Percentiles rank a stretch among this genome's conserved stretches.
Conservation (phyloP, 768 basidiomycete genomes). For the Leccinum disarticulatum region DNA sequence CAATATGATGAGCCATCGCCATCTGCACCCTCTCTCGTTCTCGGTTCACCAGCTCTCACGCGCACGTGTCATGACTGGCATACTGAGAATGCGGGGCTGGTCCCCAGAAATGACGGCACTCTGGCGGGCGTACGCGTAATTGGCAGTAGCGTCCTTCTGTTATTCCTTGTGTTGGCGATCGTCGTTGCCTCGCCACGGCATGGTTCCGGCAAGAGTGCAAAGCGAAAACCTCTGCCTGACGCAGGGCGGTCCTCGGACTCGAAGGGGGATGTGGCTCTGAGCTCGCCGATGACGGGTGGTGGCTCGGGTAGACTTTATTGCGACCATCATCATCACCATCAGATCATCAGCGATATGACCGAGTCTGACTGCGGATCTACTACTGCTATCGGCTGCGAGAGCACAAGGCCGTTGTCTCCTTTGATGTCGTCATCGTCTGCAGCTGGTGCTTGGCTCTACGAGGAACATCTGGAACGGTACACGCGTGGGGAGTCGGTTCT, state of each 20-base stretch:
- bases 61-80: not conserved
- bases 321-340: not conserved
- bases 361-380: not conserved
- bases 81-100: not conserved
- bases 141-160: not conserved
- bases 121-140: not conserved
- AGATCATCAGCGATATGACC: not conserved
- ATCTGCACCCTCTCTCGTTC: not conserved
- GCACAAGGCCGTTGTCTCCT: not conserved
- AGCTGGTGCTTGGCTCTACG: conserved; percentile 7
- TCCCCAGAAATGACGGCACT: not conserved
- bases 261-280: not conserved
- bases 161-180: not conserved
- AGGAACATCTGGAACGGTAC: not conserved
- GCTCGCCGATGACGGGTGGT: not conserved
- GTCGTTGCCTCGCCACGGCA: not conserved
- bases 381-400: not conserved
- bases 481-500: not conserved
- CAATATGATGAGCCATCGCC: not conserved
- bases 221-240: not conserved
- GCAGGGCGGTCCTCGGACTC: not conserved
- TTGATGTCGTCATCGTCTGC: not conserved
- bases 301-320: not conserved
- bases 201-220: not conserved
- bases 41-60: not conserved